Evolutionary conservation across 169 alveolate genomes (phyloP).

Genomic region (Eimeria nieschulzi): DNA sequence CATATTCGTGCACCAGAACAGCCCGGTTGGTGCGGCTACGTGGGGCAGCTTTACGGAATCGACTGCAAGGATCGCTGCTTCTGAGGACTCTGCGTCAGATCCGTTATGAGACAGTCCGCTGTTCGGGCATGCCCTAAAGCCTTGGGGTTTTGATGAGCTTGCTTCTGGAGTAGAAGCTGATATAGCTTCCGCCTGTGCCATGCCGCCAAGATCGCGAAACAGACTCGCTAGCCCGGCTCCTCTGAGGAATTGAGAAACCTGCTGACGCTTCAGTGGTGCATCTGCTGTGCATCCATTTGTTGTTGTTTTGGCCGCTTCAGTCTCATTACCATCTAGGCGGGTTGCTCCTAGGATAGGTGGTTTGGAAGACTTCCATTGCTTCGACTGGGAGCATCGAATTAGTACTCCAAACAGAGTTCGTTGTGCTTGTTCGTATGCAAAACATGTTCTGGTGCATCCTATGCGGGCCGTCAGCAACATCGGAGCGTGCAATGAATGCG

Average conservation of each 20-base stretch:
- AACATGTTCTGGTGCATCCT: slow-evolving; percentile 9
- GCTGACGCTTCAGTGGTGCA: background rate
- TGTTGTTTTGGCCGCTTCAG: background rate
- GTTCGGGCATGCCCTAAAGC: background rate
- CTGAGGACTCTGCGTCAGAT: background rate
- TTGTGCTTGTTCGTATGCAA: slow-evolving; percentile 30
- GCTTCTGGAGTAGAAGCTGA: background rate
- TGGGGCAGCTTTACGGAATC: slow-evolving; percentile 33
- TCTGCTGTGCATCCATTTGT: background rate
- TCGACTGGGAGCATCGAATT: background rate
- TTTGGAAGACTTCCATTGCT: background rate
- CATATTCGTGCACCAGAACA: background rate
- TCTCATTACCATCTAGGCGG: background rate
- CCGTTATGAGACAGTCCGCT: background rate
- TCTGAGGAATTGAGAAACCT: slow-evolving; percentile 16
- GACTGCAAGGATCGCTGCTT: slow-evolving; percentile 2
- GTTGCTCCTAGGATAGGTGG: background rate
- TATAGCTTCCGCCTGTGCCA: background rate
- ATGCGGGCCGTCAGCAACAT: slow-evolving; percentile 39
- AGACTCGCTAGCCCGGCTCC: slow-evolving; percentile 65
- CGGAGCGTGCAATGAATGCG: slow-evolving; percentile 26
- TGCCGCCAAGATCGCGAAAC: slow-evolving; percentile 15
- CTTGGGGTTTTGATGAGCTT: background rate
- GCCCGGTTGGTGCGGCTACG: slow-evolving; percentile 37
- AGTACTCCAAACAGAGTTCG: slow-evolving; percentile 27